Evolutionary conservation across 2,329 filamentous ascomycete species (phyloP).

Genomic region (Aspergillus ibericus): DNA sequence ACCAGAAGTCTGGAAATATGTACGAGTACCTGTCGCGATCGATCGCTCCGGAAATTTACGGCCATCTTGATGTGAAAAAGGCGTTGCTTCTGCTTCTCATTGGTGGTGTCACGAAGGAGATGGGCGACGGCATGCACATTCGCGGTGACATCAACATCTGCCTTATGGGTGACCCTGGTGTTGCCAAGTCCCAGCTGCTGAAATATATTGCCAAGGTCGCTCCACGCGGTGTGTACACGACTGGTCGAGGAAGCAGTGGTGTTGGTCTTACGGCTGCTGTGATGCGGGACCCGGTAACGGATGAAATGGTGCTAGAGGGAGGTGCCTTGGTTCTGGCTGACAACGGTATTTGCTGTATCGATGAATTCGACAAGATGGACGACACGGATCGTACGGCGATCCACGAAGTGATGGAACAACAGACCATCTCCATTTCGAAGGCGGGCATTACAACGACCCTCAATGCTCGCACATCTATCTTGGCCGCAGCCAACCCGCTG

Average conservation of each 20-base stretch:
- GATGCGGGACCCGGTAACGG: slow-evolving; percentile 75
- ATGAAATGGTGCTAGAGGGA: slow-evolving; percentile 77
- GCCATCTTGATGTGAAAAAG: slow-evolving; percentile 97
- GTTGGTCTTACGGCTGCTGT: slow-evolving; percentile 81
- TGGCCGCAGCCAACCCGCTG: slow-evolving; percentile 93
- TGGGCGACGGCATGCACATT: slow-evolving; percentile 98
- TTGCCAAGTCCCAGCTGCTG: slow-evolving; percentile 95
- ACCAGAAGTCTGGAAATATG: slow-evolving; percentile 81
- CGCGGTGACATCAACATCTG: slow-evolving; percentile 99
- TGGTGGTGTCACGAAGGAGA: slow-evolving; percentile 92
- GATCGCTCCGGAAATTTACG: slow-evolving; percentile 95
- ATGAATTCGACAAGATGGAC: slow-evolving; percentile 86
- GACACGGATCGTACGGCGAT: slow-evolving; percentile 76
- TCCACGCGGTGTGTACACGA: slow-evolving; percentile 84
- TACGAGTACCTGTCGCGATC: slow-evolving; percentile 96
- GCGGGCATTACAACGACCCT: slow-evolving; percentile 95
- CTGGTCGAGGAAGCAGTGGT: slow-evolving; percentile 76
- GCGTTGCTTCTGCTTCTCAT: slow-evolving; percentile 92
- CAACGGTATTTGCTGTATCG: slow-evolving; percentile 80
- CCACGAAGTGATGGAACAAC: slow-evolving; percentile 86
- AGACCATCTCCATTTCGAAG: slow-evolving; percentile 81
- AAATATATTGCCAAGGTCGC: slow-evolving; percentile 99
- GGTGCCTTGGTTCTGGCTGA: slow-evolving; percentile 77
- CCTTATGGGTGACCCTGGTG: slow-evolving; percentile 98
- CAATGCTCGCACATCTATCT: slow-evolving; percentile 92